Evolutionary conservation across 1,139 yeast species (phyloP).

Genomic region (Kurtzmaniella quercitrusa): DNA sequence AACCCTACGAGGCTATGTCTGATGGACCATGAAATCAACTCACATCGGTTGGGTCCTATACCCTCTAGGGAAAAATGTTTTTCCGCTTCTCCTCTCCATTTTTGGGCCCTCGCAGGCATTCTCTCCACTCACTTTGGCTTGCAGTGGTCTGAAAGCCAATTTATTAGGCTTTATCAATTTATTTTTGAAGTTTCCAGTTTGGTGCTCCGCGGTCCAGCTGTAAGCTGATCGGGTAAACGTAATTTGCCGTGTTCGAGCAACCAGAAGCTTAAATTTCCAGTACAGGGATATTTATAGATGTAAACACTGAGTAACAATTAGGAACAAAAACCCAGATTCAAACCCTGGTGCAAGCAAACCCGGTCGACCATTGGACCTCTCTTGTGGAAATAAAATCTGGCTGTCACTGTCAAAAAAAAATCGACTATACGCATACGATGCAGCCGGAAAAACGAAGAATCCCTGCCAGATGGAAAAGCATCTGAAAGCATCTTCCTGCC

Average conservation of each 20-base stretch:
- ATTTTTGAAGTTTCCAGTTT: not conserved
- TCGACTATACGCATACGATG: not conserved
- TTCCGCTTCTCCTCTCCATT: not conserved
- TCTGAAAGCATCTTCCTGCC: not conserved
- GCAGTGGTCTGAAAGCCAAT: too few relatives aligned
- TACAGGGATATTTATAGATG: too few relatives aligned
- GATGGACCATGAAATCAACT: too few relatives aligned
- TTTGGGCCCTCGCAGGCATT: not conserved
- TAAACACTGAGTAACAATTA: too few relatives aligned
- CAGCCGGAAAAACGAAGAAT: not conserved
- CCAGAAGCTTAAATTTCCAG: not conserved
- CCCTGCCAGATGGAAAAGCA: not conserved
- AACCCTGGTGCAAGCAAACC: too few relatives aligned
- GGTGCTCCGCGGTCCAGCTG: not conserved
- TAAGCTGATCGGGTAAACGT: not conserved
- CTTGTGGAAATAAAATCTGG: too few relatives aligned
- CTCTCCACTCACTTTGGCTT: too few relatives aligned
- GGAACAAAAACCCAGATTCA: too few relatives aligned
- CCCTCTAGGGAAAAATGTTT: not conserved
- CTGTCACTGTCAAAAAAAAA: too few relatives aligned
- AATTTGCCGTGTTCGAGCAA: not conserved
- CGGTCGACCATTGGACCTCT: too few relatives aligned
- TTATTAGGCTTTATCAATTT: not conserved
- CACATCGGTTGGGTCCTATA: too few relatives aligned
- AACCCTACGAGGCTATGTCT: too few relatives aligned